Evolutionary conservation across 441 rosid species (phyloP), one percentile per base, ranked within the genome.

Genomic region (Adansonia grandidieri): DNA sequence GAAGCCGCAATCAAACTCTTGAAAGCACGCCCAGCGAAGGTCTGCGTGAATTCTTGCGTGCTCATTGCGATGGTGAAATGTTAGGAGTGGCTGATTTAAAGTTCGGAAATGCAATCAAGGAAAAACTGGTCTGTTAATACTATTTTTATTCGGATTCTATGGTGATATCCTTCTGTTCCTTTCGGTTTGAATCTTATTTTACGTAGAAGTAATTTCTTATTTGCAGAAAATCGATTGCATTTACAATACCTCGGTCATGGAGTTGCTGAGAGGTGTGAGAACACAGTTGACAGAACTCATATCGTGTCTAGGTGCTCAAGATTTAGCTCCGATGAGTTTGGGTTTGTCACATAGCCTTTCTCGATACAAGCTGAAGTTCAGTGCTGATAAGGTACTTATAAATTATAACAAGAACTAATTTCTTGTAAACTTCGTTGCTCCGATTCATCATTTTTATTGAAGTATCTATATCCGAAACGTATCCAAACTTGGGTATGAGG

Each of bases 81-180:
- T 73, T 96, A 22, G 99, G 85, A 15, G 95, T 96, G 20, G 97
- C 93, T 73, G 97, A 94, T 83, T 91, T 98, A 13, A 96, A 91
- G 87, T 97, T 96, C 80, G 99, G 99, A 76, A 93, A 94, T 86
- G 87, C 91, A 0, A 96, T 96, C 71, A 94, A 96, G 80, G 97
- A 94, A 71, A 90, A 91, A 77, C 81, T 94, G 97, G 99, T 96
- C 48, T 42, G 90, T 22, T n/a, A 0, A 64, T 62, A 28, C 24
- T 15, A 17, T 62, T 24, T 6, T 45, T 13, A 63, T 32, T 53
- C 1, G 0, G 57, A 61, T 62, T 24, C 17, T 9, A 28, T 1
- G 32, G 14, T 19, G 6, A 1, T 6, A n/a, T 40, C 28, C 11
- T n/a, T 78, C 37, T 68, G 15, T 9, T 9, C 42, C n/a, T 17